Base-by-base conservation (phyloP, 192 early-diverging fungal genomes). In the Podila minutissima region DNA sequence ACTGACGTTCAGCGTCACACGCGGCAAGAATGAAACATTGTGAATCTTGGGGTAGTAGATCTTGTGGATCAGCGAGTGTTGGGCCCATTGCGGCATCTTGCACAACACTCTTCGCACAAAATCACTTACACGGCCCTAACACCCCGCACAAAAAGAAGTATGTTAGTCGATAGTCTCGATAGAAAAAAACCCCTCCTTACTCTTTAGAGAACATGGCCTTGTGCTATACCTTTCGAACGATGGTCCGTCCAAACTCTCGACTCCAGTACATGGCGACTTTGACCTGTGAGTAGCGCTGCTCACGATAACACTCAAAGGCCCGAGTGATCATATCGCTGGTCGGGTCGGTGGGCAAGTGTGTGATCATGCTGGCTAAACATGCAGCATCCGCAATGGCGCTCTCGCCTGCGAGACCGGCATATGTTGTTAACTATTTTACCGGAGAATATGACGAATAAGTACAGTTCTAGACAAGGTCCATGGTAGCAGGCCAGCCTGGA, bases 21-120 rank as follows among this genome's bases (percentile, higher is more conserved):
- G 20, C n/a, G 53, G 53, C 53, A 55, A 22, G 53, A 55, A 55
- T 17, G 20, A 12, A 4, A 55, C 53, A 22, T 55, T 55, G 8
- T 55, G 53, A 9, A 55, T 55, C 53, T 55, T 55, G 20, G 53
- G 53, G 53, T 55, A 55, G 53, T 55, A 55, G 53, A 55, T 55
- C 53, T 26, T 55, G 53, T 55, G n/a, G 22, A 55, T 55, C 53
- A 55, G 9, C n/a, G 53, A 55, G 24, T 26, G 53, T 5, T 55
- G 53, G 53, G 24, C 53, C 53, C 53, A 55, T 24, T 26, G 24
- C 22, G 53, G 53, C 1, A 55, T 55, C 22, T 55, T 55, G 53
- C 24, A 55, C 7, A n/a, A 55, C n/a, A 26, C 53, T 55, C 24
- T 55, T 55, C 53, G 53, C 2, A 55, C 22, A n/a, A 55, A n/a